A percentile compares a stretch with the other conserved stretches of the same genome.
phyloP scores from a whole-genome alignment of 345 rosid species.

The Dipteronia sinensis region DNA sequence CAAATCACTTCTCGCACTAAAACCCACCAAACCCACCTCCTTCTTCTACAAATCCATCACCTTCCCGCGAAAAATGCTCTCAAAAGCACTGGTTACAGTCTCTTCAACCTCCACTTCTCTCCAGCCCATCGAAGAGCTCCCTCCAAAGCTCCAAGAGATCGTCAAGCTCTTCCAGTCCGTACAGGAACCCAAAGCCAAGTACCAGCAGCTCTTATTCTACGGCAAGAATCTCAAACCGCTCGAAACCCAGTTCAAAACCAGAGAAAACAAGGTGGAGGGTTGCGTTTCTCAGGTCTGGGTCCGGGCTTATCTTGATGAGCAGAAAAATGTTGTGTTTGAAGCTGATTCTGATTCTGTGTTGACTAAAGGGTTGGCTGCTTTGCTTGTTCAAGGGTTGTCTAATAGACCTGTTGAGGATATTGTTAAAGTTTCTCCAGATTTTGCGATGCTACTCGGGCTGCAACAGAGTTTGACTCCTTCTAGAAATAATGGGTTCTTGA shows the following conservation, averaged over 20 bases:
- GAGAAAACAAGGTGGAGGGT: slow-evolving; percentile 86
- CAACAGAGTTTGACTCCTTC: slow-evolving; percentile 87
- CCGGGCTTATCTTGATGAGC: slow-evolving; percentile 70
- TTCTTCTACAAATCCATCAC: slow-evolving; percentile 37
- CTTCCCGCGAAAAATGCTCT: slow-evolving; percentile 24
- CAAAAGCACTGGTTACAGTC: slow-evolving; percentile 9
- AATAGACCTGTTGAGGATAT: slow-evolving; percentile 74
- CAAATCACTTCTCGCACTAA: slow-evolving; percentile 27
- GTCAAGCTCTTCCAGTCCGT: slow-evolving; percentile 83
- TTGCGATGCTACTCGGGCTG: slow-evolving; percentile 72
- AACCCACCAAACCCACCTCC: slow-evolving; percentile 31
- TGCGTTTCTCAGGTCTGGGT: slow-evolving; percentile 98
- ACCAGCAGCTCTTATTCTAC: slow-evolving; percentile 83
- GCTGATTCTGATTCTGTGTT: slow-evolving; percentile 92
- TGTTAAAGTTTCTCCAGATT: slow-evolving; percentile 76
- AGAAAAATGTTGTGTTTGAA: slow-evolving; percentile 68
- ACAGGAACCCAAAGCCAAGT: slow-evolving; percentile 68
- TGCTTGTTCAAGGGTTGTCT: slow-evolving; percentile 84
- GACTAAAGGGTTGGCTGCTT: slow-evolving; percentile 88
- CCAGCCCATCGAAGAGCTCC: slow-evolving; percentile 80
- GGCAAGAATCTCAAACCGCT: slow-evolving; percentile 77
- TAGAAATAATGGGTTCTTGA: slow-evolving; percentile 89
- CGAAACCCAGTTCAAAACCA: slow-evolving; percentile 65
- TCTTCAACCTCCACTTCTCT: slow-evolving; percentile 46
- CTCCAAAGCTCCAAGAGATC: slow-evolving; percentile 86